Evolutionary conservation across 106 monocot species (phyloP), one percentile per base, ranked within the genome.

Genomic region (Acorus calamus): DNA sequence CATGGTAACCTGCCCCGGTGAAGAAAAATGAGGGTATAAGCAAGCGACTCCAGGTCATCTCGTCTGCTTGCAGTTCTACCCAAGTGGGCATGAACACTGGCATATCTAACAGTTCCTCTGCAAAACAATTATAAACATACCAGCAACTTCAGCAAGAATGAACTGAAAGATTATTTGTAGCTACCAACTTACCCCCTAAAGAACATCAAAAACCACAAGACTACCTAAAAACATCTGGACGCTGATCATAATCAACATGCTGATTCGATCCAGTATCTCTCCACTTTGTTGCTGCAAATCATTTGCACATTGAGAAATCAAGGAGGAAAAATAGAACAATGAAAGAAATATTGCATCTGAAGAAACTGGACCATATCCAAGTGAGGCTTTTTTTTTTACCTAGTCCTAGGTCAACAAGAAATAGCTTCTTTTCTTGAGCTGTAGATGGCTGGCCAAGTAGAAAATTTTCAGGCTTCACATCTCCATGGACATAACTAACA

Each of bases 1-100:
- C 76, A 76, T 8, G 76, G 76, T 12, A 76, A 67, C 14, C 70
- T 61, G 42, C 76, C 76, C 0, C 76, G 63, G 14, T 61, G 65
- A 14, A 76, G 69, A 54, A 76, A 76, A 65, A 70, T 64, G 3
- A 76, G 59, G 28, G 75, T 69, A 58, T 76, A 76, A 13, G 69
- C 74, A 54, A 74, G 74, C 61, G 74, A 74, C 47, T 74, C 75
- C 50, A 76, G 64, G 64, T 76, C 75, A 53, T 76, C 75, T 64
- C 75, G 62, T 49, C 75, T 62, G 52, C 75, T 76, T 13, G 55
- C 75, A 3, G 75, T 69, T 76, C 75, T 76, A 57, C 75, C 75
- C 8, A 76, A 49, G 53, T 76, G 76, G 48, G 76, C 76, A 70
- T 76, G 76, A 10, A 76, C 76, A 70, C 76, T 76, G 43, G 76